phyloP scores from a whole-genome alignment of 1,139 yeast genomes.

The Candida pseudoviswanathii region DNA sequence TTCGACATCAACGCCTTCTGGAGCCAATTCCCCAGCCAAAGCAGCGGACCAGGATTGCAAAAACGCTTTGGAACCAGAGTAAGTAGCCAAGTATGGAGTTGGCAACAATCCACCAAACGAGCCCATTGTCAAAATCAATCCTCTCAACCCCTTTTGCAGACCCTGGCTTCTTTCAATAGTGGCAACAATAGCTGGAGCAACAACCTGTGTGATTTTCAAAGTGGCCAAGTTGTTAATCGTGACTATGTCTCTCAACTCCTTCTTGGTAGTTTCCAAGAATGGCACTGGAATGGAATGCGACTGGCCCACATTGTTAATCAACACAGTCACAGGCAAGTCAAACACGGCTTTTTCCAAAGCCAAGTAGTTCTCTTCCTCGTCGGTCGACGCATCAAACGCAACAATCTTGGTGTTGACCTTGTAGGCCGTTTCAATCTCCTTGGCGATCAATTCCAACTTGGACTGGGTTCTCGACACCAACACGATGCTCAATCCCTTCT shows the following conservation, averaged over 20 bases:
- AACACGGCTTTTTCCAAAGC: slow-evolving; percentile 43
- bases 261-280: slow-evolving; percentile 72
- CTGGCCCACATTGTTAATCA: slow-evolving; percentile 92
- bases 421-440: slow-evolving; percentile 63
- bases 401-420: slow-evolving; percentile 65
- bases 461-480: slow-evolving; percentile 82
- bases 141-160: slow-evolving; percentile 42
- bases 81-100: slow-evolving; percentile 88
- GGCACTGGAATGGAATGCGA: slow-evolving; percentile 96
- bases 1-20: slow-evolving; percentile 79
- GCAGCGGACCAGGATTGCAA: slow-evolving; percentile 92
- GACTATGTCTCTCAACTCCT: slow-evolving; percentile 76
- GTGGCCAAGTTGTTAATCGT: slow-evolving; percentile 87
- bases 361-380: slow-evolving; percentile 55
- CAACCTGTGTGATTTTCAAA: slow-evolving; percentile 74
- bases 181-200: slow-evolving; percentile 67
- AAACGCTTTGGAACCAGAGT: slow-evolving; percentile 96
- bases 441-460: slow-evolving; percentile 68
- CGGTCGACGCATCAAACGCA: slow-evolving; percentile 77
- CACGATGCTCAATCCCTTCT: slow-evolving; percentile 78
- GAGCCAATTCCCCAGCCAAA: slow-evolving; percentile 79
- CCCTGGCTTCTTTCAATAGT: slow-evolving; percentile 40
- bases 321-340: slow-evolving; percentile 64
- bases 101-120: slow-evolving; percentile 95
- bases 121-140: slow-evolving; percentile 91